Percentiles rank a stretch among this genome's conserved stretches.
phyloP scores from a whole-genome alignment of 2,329 filamentous ascomycete genomes.

The Camillea tinctor region DNA sequence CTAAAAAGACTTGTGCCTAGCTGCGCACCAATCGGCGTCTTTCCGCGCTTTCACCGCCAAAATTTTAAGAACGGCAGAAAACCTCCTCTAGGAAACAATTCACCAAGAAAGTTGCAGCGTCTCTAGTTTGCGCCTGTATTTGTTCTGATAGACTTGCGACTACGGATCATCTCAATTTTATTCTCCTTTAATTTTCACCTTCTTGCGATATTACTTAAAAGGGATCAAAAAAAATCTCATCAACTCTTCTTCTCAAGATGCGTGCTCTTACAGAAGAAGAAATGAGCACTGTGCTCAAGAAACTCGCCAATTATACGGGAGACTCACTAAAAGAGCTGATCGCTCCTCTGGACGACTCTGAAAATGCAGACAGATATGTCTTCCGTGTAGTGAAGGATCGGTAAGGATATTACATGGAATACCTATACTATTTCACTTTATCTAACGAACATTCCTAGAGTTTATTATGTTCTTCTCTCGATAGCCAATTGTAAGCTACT shows the following conservation, averaged over 20 bases:
- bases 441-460: conserved; percentile 33
- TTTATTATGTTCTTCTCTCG: conserved; percentile 89
- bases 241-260: conserved; percentile 55
- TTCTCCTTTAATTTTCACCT: too few relatives aligned
- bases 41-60: conserved; percentile 26
- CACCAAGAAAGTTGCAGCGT: not conserved
- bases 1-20: not conserved
- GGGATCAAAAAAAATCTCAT: not conserved
- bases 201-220: too few relatives aligned
- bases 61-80: conserved; percentile 28
- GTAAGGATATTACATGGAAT: conserved; percentile 9
- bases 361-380: conserved; percentile 74
- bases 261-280: conserved; percentile 48
- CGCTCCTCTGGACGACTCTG: conserved; percentile 65
- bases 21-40: conserved; percentile 19
- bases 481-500: conserved; percentile 65
- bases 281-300: conserved; percentile 75
- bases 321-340: conserved; percentile 83
- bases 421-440: too few relatives aligned
- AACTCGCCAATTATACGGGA: conserved; percentile 92
- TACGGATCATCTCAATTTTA: not conserved
- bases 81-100: not conserved
- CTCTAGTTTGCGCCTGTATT: not conserved
- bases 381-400: conserved; percentile 77
- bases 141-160: not conserved